Percentiles rank a stretch among this genome's conserved stretches.
Evolutionary conservation across 768 basidiomycete species (phyloP).

Genomic region (Panaeolus cyanescens): DNA sequence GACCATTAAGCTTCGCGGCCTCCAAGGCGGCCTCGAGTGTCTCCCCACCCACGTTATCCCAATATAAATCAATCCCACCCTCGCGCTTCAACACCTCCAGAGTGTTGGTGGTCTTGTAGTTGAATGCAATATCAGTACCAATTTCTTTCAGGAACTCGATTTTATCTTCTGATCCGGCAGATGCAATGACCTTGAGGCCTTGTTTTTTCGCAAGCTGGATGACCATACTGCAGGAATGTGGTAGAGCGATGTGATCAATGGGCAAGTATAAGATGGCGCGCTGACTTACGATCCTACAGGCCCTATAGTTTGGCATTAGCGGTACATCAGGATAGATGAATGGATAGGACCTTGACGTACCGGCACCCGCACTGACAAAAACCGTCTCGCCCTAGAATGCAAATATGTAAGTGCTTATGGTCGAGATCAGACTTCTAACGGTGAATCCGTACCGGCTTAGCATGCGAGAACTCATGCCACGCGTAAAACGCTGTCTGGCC

Average conservation of each 20-base stretch:
- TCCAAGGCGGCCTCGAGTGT: conserved; percentile 57
- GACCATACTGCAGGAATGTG: conserved; percentile 33
- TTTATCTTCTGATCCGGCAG: conserved; percentile 73
- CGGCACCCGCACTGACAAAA: conserved; percentile 42
- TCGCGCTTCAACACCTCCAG: conserved; percentile 53
- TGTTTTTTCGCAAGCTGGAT: conserved; percentile 53
- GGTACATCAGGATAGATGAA: background rate
- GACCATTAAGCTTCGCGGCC: conserved; percentile 41
- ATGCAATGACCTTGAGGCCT: conserved; percentile 67
- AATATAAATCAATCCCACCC: conserved; percentile 53
- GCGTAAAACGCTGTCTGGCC: conserved; percentile 41
- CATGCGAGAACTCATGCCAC: conserved; percentile 41
- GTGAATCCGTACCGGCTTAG: conserved; percentile 18
- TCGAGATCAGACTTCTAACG: background rate
- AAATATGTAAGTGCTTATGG: background rate
- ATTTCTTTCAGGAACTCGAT: conserved; percentile 58
- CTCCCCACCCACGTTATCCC: conserved; percentile 64
- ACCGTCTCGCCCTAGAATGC: conserved; percentile 38
- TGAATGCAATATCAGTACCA: conserved; percentile 71
- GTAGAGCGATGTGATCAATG: background rate
- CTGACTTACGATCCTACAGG: conserved; percentile 62
- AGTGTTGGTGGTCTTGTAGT: conserved; percentile 66
- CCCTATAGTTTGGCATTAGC: conserved; percentile 15
- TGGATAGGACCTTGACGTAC: background rate
- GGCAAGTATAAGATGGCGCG: background rate